phyloP scores from a whole-genome alignment of 129 eudicot genomes.

The Centaurea solstitialis region DNA sequence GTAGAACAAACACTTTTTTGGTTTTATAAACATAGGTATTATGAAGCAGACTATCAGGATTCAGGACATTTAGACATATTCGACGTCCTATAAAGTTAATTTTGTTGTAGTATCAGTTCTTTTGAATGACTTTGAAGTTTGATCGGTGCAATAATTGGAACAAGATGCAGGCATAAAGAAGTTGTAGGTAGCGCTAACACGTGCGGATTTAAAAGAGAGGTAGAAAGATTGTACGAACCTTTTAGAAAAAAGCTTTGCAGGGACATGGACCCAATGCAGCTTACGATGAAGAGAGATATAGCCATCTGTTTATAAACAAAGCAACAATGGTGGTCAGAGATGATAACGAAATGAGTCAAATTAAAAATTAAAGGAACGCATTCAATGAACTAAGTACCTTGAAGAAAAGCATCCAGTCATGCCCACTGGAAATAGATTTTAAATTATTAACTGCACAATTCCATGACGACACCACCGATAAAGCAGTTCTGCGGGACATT shows the following conservation, averaged over 20 bases:
- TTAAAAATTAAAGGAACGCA: not conserved
- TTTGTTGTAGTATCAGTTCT: not conserved
- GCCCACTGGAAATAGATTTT: slow-evolving; percentile 65
- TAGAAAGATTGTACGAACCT: slow-evolving; percentile 17
- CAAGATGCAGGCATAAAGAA: not conserved
- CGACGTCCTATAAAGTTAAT: not conserved
- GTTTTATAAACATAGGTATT: not conserved
- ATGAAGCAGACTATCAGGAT: not conserved
- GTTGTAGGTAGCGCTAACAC: not conserved
- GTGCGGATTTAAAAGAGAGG: not conserved
- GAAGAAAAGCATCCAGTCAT: slow-evolving; percentile 54
- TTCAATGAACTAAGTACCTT: slow-evolving; percentile 47
- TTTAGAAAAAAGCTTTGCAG: slow-evolving; percentile 33
- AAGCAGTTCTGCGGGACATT: slow-evolving; percentile 54
- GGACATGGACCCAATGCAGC: slow-evolving; percentile 43
- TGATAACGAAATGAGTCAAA: not conserved
- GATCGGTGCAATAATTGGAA: not conserved
- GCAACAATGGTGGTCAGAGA: not conserved
- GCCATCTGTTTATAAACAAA: slow-evolving; percentile 24
- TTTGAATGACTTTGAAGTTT: not conserved
- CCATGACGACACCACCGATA: slow-evolving; percentile 56
- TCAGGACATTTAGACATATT: not conserved
- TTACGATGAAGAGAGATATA: slow-evolving; percentile 24
- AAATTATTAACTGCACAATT: slow-evolving; percentile 52
- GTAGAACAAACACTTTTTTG: not conserved